Conservation (phyloP, 2,329 filamentous ascomycete species). For the Volutella citrinella region DNA sequence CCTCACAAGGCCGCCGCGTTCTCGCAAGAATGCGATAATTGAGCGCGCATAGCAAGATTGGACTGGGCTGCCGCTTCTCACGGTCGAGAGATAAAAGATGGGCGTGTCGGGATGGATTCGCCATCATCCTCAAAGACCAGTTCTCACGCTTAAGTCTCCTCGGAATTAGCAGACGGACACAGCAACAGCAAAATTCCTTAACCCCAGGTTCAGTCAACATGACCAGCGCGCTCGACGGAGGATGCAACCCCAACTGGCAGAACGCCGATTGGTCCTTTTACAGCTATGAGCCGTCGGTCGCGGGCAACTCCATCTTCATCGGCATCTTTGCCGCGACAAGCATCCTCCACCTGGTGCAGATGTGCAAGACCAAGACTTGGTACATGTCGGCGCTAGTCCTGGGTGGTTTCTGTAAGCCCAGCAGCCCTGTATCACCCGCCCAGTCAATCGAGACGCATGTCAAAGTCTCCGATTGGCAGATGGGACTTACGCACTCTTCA, state of each 20-base stretch:
- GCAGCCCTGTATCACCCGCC: neutral
- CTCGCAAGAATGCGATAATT: too few species aligned
- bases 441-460: neutral
- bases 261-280: slow-evolving; percentile 22
- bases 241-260: slow-evolving; percentile 20
- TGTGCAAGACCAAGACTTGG: slow-evolving; percentile 23
- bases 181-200: too few species aligned
- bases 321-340: slow-evolving; percentile 21
- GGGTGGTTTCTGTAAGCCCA: slow-evolving; percentile 19
- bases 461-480: neutral
- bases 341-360: slow-evolving; percentile 20
- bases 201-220: neutral
- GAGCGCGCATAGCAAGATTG: too few species aligned
- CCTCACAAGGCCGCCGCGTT: too few species aligned
- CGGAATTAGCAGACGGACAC: too few species aligned
- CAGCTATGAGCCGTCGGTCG: slow-evolving; percentile 21
- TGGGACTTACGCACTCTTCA: too few species aligned
- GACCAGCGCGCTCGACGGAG: slow-evolving; percentile 4
- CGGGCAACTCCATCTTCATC: slow-evolving; percentile 18
- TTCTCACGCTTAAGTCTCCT: too few species aligned
- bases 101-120: too few species aligned
- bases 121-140: too few species aligned
- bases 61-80: too few species aligned
- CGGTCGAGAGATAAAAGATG: too few species aligned
- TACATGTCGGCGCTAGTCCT: slow-evolving; percentile 22